Evolutionary conservation across 345 rosid genomes (phyloP), one percentile per base, ranked within the genome.

Genomic region (Conringia planisiliqua): DNA sequence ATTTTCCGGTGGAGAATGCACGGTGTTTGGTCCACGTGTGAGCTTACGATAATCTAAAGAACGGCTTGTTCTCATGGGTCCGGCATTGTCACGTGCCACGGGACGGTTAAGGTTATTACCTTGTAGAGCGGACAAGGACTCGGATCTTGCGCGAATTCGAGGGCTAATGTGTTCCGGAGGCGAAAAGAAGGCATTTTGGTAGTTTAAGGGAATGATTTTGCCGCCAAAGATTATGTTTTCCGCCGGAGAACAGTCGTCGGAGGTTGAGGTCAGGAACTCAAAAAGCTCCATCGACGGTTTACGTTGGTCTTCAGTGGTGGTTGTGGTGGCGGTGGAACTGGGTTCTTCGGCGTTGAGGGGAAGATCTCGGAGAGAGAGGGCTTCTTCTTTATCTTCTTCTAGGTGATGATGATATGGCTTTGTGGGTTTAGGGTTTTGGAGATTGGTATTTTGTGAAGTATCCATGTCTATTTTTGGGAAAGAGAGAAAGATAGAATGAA

Each of bases 171-270:
- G n/a, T 5, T 61, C 30, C 1, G 71, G 77, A 10, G 62, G 58
- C 12, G 79, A 44, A 43, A 65, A 56, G 47, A 63, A 35, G 1
- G 73, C 33, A 12, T 69, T 74, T 56, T 58, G 80, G 39, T 78
- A 55, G 8, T 71, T 82, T 59, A 84, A 78, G 3, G 95, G 86
- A 33, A 91, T 72, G 75, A 91, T 88, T 66, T 85, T 87, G 10
- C 97, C 97, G 61, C 82, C 76, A 65, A 84, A 80, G 71, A 91
- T 84, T 48, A 89, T 82, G 57, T 89, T 91, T 60, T 91, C 95
- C n/a, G 97, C 92, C 0, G 96, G 84, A 29, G 86, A 79, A 85
- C 86, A 85, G 30, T 83, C 84, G 51, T 39, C 17, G 10, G 77
- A 48, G 11, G 73, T 40, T 27, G 81, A 73, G 58, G 76, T 75